Conservation (phyloP, 83 land plant species). For the Diphasiastrum complanatum region DNA sequence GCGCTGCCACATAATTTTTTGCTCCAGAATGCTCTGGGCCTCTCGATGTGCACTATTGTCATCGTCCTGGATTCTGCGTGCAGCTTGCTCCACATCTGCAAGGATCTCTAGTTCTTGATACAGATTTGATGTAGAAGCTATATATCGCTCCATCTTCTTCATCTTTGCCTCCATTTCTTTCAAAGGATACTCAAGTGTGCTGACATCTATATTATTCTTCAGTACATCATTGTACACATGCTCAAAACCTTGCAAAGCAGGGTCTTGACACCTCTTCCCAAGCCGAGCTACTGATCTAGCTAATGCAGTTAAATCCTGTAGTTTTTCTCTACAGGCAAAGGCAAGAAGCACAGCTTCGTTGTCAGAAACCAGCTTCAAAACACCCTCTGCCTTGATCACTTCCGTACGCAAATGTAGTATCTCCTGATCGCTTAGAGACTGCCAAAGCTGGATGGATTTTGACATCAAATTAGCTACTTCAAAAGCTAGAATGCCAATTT, state of each 20-base stretch:
- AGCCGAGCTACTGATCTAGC: slow-evolving; percentile 72
- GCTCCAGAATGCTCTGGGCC: slow-evolving; percentile 50
- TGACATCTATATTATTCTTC: slow-evolving; percentile 42
- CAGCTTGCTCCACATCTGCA: slow-evolving; percentile 55
- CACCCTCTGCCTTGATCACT: slow-evolving; percentile 54
- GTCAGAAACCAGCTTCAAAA: slow-evolving; percentile 54
- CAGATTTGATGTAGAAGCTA: slow-evolving; percentile 41
- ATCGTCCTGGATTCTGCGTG: slow-evolving; percentile 50
- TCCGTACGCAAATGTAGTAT: slow-evolving; percentile 51
- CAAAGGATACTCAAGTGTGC: slow-evolving; percentile 34
- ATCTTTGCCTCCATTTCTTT: slow-evolving; percentile 62
- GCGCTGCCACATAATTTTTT: slow-evolving; percentile 78
- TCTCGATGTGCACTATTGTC: slow-evolving; percentile 43
- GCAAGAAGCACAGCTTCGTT: slow-evolving; percentile 51
- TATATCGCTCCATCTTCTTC: slow-evolving; percentile 58
- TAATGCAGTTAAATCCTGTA: slow-evolving; percentile 69
- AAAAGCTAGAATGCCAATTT: slow-evolving; percentile 80
- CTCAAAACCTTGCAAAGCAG: slow-evolving; percentile 76
- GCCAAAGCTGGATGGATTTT: slow-evolving; percentile 64
- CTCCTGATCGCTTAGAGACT: slow-evolving; percentile 66
- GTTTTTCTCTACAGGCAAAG: slow-evolving; percentile 74
- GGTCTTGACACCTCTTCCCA: slow-evolving; percentile 71
- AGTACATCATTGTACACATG: slow-evolving; percentile 78
- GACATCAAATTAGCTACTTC: slow-evolving; percentile 93
- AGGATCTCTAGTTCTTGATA: slow-evolving; percentile 66